A percentile compares a stretch with the other conserved stretches of the same genome.
Evolutionary conservation across 2,329 filamentous ascomycete genomes (phyloP).

Genomic region (Aspergillus amoenus): DNA sequence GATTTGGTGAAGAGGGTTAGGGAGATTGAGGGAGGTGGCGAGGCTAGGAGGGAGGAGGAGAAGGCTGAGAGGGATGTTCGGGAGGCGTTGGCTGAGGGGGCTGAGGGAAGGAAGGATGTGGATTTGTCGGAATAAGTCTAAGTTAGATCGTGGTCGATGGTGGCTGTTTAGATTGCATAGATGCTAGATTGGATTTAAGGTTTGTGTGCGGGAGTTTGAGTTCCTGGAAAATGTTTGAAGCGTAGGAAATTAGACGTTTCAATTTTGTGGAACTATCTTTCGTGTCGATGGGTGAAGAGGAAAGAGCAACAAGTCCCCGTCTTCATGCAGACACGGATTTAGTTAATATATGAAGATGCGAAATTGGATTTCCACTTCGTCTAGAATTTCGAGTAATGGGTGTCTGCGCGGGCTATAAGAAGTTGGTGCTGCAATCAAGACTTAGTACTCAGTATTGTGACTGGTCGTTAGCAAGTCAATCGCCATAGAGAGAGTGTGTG

Average conservation of each 20-base stretch:
- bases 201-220: not conserved
- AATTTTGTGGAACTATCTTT: not conserved
- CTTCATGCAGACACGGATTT: not conserved
- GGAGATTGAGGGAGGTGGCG: conserved; percentile 53
- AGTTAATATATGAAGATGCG: too few species aligned
- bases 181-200: not conserved
- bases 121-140: not conserved
- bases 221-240: conserved; percentile 3
- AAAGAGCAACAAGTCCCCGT: not conserved
- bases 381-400: too few species aligned
- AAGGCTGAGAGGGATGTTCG: conserved; percentile 31
- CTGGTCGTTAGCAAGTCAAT: too few species aligned
- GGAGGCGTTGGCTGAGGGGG: conserved; percentile 23
- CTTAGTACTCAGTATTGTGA: too few species aligned
- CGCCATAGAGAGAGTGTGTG: too few species aligned
- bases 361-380: too few species aligned
- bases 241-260: not conserved
- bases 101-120: not conserved
- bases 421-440: too few species aligned
- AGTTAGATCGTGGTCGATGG: not conserved
- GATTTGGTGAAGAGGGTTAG: conserved; percentile 75
- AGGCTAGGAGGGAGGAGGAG: conserved; percentile 31
- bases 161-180: not conserved
- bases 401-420: too few species aligned
- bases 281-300: not conserved